phyloP scores from a whole-genome alignment of 768 basidiomycete species.

The Phlebiopsis flavidoalba region DNA sequence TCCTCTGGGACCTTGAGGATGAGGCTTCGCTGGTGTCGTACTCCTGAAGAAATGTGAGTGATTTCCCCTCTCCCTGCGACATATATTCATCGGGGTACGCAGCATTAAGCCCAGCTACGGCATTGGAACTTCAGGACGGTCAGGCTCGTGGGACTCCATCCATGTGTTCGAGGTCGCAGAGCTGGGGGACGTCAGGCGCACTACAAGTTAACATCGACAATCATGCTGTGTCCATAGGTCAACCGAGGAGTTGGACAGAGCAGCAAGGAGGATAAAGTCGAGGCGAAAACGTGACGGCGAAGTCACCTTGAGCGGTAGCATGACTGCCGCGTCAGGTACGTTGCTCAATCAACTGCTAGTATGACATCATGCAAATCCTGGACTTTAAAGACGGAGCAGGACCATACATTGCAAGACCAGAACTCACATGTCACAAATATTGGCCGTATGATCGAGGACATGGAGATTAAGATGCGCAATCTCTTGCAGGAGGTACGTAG shows the following conservation, averaged over 20 bases:
- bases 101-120: conserved; percentile 57
- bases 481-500: conserved; percentile 72
- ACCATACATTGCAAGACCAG: conserved; percentile 73
- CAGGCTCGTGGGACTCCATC: conserved; percentile 96
- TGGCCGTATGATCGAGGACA: conserved; percentile 96
- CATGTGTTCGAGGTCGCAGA: conserved; percentile 97
- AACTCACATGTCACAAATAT: conserved; percentile 89
- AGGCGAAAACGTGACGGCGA: conserved; percentile 65
- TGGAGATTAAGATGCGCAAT: conserved; percentile 99
- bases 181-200: conserved; percentile 87
- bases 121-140: conserved; percentile 60
- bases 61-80: not conserved
- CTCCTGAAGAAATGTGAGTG: conserved; percentile 85
- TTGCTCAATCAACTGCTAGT: conserved; percentile 12
- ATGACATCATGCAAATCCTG: not conserved
- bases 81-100: not conserved
- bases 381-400: conserved; percentile 67
- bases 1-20: conserved; percentile 97
- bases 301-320: conserved; percentile 86
- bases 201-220: conserved; percentile 95
- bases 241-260: conserved; percentile 22
- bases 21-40: conserved; percentile 94
- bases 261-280: conserved; percentile 37
- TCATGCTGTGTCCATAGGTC: conserved; percentile 90
- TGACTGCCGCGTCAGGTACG: conserved; percentile 95